Base-by-base conservation (phyloP, 129 eudicot species). In the Escallonia rubra region DNA sequence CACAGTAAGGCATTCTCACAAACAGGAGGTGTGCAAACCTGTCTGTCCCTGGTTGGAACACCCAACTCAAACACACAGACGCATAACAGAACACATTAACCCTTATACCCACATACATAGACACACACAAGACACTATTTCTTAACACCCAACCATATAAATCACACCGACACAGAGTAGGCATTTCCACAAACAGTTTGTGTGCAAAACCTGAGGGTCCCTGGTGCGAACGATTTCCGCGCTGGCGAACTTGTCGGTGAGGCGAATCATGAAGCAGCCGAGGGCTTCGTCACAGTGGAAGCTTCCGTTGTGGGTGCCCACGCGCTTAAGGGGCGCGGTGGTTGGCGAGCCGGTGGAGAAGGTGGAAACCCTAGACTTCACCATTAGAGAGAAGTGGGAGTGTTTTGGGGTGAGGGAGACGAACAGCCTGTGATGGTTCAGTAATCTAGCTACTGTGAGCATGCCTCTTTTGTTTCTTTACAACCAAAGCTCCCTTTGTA, bases 221-320 rank as follows among this genome's bases (percentile, higher is more conserved):
- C 98, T 82, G 64, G 91, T 83, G 13, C 98, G 91, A 68, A 93
- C 78, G 63, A 93, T 80, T 41, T 76, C 78, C 9, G 98, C 88
- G 4, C 69, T 72, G 39, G 66, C 53, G 78, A 86, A 93, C 9
- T 86, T 86, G 4, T 76, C 60, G 64, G 98, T 86, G 71, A 76
- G 95, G 13, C 78, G 72, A 75, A 93, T 86, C 80, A 93, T 79
- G 64, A 76, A 93, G 88, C 98, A 93, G 41, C 98, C 98, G 7
- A 93, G 90, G 65, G 98, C 96, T 71, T 93, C 98, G 72, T 93
- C 98, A 78, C 98, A 89, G 79, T 93, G 98, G 81, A 93, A 93
- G 78, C 90, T 89, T 43, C 98, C 98, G 66, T 86, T 82, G 83
- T 93, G 98, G 23, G 96, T 86, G 61, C 98, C 98, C 40, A 89